Evolutionary conservation across 805 yeast genomes (phyloP).

Genomic region (Pichia exigua): DNA sequence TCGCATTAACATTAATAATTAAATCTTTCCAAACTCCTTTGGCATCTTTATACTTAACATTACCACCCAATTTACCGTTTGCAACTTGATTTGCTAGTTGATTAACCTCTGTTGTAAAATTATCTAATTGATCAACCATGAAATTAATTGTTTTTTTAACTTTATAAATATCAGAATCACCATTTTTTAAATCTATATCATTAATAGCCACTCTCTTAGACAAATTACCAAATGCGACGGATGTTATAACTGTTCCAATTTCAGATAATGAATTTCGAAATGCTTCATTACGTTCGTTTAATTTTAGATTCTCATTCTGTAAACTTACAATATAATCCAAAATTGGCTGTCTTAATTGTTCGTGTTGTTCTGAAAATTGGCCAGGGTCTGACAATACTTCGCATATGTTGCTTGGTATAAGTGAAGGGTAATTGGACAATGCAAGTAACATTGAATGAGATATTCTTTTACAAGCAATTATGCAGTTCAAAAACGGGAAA

Average conservation of each 20-base stretch:
- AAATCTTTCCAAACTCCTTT: constrained; percentile 84
- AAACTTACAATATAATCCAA: constrained; percentile 10
- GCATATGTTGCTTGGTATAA: not conserved
- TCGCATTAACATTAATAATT: constrained; percentile 77
- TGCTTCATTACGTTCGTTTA: constrained; percentile 42
- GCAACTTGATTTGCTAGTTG: constrained; percentile 87
- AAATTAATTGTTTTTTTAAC: constrained; percentile 77
- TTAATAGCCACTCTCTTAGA: constrained; percentile 73
- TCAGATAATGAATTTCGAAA: constrained; percentile 66
- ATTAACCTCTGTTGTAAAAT: constrained; percentile 75
- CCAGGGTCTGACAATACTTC: constrained; percentile 16
- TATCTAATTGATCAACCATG: constrained; percentile 83
- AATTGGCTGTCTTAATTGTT: constrained; percentile 14
- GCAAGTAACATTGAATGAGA: not conserved
- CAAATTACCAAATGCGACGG: constrained; percentile 85
- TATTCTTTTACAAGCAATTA: not conserved
- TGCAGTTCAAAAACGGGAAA: not conserved
- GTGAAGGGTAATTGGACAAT: not conserved
- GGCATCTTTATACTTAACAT: constrained; percentile 76
- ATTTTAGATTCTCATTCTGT: constrained; percentile 13
- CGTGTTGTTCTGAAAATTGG: constrained; percentile 17
- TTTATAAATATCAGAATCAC: constrained; percentile 68
- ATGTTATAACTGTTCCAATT: constrained; percentile 78
- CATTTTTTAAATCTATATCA: constrained; percentile 39
- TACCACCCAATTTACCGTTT: constrained; percentile 85